Evolutionary conservation across 129 eudicot species (phyloP).

Genomic region (Helianthus tuberosus): DNA sequence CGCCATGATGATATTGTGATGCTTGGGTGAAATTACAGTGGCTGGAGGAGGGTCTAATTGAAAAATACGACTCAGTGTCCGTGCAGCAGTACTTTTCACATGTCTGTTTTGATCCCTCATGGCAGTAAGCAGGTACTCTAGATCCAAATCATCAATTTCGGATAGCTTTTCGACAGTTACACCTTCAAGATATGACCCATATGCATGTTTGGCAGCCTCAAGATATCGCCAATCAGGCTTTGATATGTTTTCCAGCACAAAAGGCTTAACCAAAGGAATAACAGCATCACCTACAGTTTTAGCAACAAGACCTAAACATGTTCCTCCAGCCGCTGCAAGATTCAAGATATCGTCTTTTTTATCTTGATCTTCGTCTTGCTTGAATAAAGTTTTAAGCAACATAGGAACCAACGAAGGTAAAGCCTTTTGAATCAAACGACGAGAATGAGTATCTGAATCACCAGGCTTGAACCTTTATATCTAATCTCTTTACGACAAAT

Average conservation of each 20-base stretch:
- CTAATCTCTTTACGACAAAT: too few species aligned
- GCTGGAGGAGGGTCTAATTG: too few species aligned
- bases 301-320: conserved; percentile 91
- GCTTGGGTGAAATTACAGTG: too few species aligned
- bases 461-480: too few species aligned
- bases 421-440: too few species aligned
- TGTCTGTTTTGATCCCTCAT: conserved; percentile 80
- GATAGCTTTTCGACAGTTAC: conserved; percentile 27
- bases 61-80: conserved; percentile 51
- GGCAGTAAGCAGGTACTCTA: conserved; percentile 78
- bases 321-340: conserved; percentile 94
- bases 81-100: conserved; percentile 75
- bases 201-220: conserved; percentile 85
- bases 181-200: conserved; percentile 92
- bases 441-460: too few species aligned
- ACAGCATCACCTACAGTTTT: conserved; percentile 87
- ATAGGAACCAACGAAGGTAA: too few species aligned
- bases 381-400: too few species aligned
- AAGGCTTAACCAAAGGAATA: conserved; percentile 89
- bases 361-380: too few species aligned
- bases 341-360: conserved; percentile 37
- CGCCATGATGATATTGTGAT: conserved; percentile 24
- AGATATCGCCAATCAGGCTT: conserved; percentile 85
- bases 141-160: conserved; percentile 51
- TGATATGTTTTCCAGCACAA: conserved; percentile 72